Percentiles rank a stretch among this genome's conserved stretches.
Evolutionary conservation across 2,329 filamentous ascomycete genomes (phyloP).

Genomic region (Neoarthrinium moseri): DNA sequence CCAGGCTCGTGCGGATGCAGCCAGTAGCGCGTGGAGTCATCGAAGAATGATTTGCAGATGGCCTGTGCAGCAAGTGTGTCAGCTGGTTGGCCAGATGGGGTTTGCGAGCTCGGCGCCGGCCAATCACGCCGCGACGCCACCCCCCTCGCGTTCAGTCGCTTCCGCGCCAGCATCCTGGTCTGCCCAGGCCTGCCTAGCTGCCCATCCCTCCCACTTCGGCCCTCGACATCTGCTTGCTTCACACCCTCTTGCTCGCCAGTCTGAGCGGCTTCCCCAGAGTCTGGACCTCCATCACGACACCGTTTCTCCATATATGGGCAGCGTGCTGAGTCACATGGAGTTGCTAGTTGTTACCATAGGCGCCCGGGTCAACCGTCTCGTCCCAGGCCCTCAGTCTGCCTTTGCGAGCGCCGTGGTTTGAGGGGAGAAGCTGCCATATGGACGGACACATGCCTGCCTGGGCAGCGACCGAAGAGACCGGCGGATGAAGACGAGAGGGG

Average conservation of each 20-base stretch:
- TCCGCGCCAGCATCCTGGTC: conserved; percentile 8
- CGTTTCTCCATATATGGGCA: conserved; percentile 21
- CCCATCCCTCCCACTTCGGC: conserved; percentile 11
- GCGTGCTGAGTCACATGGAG: conserved; percentile 33
- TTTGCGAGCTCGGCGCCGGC: conserved; percentile 17
- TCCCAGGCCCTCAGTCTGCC: too few relatives aligned
- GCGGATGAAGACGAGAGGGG: too few relatives aligned
- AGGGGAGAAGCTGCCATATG: too few relatives aligned
- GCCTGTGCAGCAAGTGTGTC: conserved; percentile 32
- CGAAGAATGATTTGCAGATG: conserved; percentile 35
- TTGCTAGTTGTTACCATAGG: too few relatives aligned
- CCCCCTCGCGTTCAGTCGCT: conserved; percentile 11
- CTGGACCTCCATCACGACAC: conserved; percentile 22
- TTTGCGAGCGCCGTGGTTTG: too few relatives aligned
- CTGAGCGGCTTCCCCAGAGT: conserved; percentile 28
- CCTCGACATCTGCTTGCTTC: conserved; percentile 14
- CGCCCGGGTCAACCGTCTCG: too few relatives aligned
- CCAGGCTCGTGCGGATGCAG: conserved; percentile 24
- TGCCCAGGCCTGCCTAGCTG: conserved; percentile 12
- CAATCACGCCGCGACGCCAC: conserved; percentile 17
- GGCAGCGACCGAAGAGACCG: too few relatives aligned
- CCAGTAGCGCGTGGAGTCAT: conserved; percentile 18
- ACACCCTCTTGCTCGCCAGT: conserved; percentile 31
- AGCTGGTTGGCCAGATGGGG: conserved; percentile 32
- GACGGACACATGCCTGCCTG: too few relatives aligned